phyloP scores from a whole-genome alignment of 1,284 basidiomycete species.

The Serendipita sp. region DNA sequence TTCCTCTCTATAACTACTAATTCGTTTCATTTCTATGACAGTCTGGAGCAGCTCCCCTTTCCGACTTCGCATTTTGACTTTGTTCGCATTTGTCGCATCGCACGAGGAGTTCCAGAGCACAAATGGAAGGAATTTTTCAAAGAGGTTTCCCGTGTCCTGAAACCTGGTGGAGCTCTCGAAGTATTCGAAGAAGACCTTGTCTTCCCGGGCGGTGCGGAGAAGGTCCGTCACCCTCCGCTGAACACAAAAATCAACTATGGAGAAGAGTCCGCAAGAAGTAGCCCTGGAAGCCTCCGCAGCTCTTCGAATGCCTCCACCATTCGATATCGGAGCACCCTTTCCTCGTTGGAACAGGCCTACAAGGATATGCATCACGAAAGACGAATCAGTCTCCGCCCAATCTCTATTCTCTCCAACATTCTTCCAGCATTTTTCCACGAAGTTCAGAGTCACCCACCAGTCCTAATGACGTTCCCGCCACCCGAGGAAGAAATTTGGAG shows the following conservation, averaged over 20 bases:
- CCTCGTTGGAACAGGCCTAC: conserved; percentile 42
- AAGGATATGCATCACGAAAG: conserved; percentile 46
- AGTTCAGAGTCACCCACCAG: conserved; percentile 47
- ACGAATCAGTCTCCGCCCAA: conserved; percentile 49
- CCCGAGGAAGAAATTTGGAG: neutral
- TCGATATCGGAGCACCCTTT: neutral
- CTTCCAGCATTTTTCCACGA: conserved; percentile 47
- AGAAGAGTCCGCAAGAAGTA: neutral
- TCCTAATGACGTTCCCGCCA: conserved; percentile 40
- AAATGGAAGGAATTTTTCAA: conserved; percentile 23
- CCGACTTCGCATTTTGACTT: conserved; percentile 56
- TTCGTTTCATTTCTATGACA: conserved; percentile 17
- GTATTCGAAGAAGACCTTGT: conserved; percentile 56
- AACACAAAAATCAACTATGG: neutral
- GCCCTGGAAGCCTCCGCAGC: neutral
- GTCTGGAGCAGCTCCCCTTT: conserved; percentile 53
- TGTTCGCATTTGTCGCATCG: conserved; percentile 55
- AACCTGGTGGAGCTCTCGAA: conserved; percentile 51
- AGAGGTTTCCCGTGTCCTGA: conserved; percentile 52
- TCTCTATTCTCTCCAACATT: conserved; percentile 43
- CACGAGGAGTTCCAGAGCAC: conserved; percentile 55
- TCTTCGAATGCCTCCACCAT: neutral
- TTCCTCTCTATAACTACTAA: neutral
- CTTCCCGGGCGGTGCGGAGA: conserved; percentile 35
- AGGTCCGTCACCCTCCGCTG: neutral